These are phyloP conservation scores for Oryza glaberrima DNA, from an alignment of 176 grass and related monocot species.

Conservation along the genomic window DNA sequence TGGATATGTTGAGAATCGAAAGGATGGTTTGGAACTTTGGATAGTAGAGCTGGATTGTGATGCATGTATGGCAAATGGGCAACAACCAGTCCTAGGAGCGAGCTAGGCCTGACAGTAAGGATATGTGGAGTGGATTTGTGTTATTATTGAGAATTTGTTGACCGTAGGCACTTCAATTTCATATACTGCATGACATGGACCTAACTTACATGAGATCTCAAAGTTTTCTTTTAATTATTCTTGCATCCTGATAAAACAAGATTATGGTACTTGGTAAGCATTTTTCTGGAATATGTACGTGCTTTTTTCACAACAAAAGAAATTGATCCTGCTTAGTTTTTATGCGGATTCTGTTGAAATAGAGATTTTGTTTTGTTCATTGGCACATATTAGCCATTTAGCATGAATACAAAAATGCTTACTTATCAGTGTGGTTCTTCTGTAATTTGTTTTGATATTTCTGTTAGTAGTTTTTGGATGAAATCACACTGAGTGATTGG, in stretches of 20 bases:
- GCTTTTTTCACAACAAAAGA: neutral
- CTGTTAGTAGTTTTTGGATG: neutral
- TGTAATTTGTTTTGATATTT: neutral
- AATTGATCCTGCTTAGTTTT: neutral
- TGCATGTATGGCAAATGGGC: constrained; percentile 47
- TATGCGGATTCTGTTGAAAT: constrained; percentile 31
- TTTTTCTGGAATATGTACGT: neutral
- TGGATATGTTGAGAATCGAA: constrained; percentile 50
- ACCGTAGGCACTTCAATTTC: constrained; percentile 20
- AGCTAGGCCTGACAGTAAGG: constrained; percentile 61
- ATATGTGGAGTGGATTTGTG: constrained; percentile 48
- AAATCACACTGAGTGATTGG: constrained; percentile 5
- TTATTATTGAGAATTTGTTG: constrained; percentile 26
- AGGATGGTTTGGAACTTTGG: constrained; percentile 59
- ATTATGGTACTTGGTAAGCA: constrained; percentile 16
- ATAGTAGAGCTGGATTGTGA: constrained; percentile 62
- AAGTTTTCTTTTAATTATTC: constrained; percentile 8
- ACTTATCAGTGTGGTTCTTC: neutral
- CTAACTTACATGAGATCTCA: constrained; percentile 2
- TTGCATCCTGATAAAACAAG: constrained; percentile 7
- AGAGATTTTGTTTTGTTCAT: neutral
- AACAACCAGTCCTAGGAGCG: constrained; percentile 52
- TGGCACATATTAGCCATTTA: neutral
- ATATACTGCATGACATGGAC: neutral
- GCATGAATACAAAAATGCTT: constrained; percentile 16